Evolutionary conservation across 2,329 filamentous ascomycete genomes (phyloP).

Genomic region (Aureobasidium namibiae): DNA sequence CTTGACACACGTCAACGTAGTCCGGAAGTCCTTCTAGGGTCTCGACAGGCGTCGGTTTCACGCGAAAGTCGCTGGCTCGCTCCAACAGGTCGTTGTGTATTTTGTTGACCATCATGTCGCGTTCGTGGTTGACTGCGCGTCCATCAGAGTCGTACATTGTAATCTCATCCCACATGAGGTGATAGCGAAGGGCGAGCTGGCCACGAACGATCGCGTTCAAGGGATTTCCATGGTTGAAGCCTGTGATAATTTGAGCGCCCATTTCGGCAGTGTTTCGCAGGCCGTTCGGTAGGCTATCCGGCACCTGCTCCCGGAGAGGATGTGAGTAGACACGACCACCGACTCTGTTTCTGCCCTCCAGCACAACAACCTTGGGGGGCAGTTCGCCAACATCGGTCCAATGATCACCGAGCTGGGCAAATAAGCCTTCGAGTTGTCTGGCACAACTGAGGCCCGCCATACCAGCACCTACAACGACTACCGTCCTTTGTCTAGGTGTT

Average conservation of each 20-base stretch:
- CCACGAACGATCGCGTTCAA: constrained; percentile 84
- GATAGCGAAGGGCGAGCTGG: constrained; percentile 80
- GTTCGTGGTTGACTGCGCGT: constrained; percentile 64
- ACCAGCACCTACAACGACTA: constrained; percentile 87
- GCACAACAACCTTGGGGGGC: constrained; percentile 64
- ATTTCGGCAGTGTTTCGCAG: constrained; percentile 80
- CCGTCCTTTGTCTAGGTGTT: constrained; percentile 55
- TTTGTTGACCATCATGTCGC: constrained; percentile 78
- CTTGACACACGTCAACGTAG: constrained; percentile 73
- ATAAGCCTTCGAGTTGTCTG: constrained; percentile 79
- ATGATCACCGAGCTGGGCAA: constrained; percentile 66
- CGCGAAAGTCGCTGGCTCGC: constrained; percentile 82
- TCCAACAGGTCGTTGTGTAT: constrained; percentile 94
- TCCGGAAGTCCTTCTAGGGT: constrained; percentile 76
- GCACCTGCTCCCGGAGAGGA: constrained; percentile 52
- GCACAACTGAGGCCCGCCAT: constrained; percentile 89
- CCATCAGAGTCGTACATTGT: constrained; percentile 84
- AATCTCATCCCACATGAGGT: constrained; percentile 68
- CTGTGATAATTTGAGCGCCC: constrained; percentile 96
- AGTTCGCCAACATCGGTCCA: constrained; percentile 59
- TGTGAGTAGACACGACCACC: constrained; percentile 92
- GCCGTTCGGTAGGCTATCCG: constrained; percentile 42
- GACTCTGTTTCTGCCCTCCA: constrained; percentile 81
- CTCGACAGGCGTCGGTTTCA: constrained; percentile 60
- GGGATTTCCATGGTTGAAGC: constrained; percentile 91